These are phyloP conservation scores for Angophora floribunda DNA, from an alignment of 345 rosid species.

Conservation along the genomic window DNA sequence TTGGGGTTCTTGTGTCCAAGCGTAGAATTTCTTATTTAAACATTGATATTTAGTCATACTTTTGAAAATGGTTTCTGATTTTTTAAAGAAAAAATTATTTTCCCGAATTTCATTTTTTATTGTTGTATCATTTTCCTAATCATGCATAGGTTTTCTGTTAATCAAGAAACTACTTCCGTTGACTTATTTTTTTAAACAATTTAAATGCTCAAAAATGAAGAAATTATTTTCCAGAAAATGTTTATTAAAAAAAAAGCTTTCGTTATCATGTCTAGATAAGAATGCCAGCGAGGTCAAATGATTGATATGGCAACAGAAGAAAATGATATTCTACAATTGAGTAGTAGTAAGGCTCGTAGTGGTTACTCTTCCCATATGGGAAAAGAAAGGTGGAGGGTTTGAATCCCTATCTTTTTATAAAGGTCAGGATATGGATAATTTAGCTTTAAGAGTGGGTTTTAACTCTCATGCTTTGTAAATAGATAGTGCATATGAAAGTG, in stretches of 20 bases:
- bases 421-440: too few relatives aligned
- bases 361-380: too few relatives aligned
- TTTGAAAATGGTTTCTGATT: too few relatives aligned
- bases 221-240: too few relatives aligned
- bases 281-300: neutral
- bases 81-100: neutral
- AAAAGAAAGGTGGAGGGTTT: too few relatives aligned
- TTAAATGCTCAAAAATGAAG: neutral
- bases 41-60: neutral
- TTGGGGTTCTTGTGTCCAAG: too few relatives aligned
- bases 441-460: too few relatives aligned
- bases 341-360: too few relatives aligned
- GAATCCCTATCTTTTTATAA: too few relatives aligned
- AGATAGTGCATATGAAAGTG: too few relatives aligned
- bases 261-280: neutral
- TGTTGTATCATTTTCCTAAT: neutral
- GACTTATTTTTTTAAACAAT: neutral
- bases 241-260: neutral
- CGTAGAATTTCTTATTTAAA: accelerated
- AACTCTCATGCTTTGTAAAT: too few relatives aligned
- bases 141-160: neutral
- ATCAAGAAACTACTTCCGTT: neutral
- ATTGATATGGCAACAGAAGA: neutral
- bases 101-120: too few relatives aligned
- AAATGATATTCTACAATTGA: neutral